Evolutionary conservation across 2,329 filamentous ascomycete species (phyloP).

Genomic region (Xylaria sp.): DNA sequence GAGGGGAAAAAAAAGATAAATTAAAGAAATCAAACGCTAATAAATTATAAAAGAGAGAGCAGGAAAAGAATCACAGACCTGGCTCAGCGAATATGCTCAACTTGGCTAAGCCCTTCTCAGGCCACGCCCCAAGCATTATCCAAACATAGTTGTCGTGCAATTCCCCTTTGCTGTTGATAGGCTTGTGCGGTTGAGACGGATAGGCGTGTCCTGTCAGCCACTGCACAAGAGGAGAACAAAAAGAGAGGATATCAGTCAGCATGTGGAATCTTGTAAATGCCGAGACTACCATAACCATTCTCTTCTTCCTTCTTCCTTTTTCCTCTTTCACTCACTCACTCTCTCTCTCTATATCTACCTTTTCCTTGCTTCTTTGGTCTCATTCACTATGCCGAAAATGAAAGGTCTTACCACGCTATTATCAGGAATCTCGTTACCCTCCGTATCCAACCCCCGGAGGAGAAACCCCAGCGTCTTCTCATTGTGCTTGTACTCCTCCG

Average conservation of each 20-base stretch:
- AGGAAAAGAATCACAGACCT: constrained; percentile 8
- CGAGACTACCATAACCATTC: too few relatives aligned
- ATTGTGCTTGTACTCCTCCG: neutral
- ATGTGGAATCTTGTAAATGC: too few relatives aligned
- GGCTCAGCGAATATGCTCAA: constrained; percentile 25
- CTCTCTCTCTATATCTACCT: too few relatives aligned
- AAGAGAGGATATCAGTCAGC: too few relatives aligned
- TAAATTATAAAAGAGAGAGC: neutral
- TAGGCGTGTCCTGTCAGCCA: neutral
- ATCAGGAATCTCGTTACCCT: neutral
- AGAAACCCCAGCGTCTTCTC: neutral
- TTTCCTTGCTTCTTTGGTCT: too few relatives aligned
- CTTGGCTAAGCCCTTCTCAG: neutral
- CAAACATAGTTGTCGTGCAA: neutral
- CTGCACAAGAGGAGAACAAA: too few relatives aligned
- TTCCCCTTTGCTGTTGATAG: neutral
- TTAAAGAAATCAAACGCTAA: too few relatives aligned
- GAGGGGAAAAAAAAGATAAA: too few relatives aligned
- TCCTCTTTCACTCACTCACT: too few relatives aligned
- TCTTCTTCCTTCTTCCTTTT: too few relatives aligned
- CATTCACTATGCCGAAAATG: too few relatives aligned
- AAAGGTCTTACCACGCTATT: constrained; percentile 8
- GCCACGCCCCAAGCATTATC: neutral
- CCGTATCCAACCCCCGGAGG: neutral
- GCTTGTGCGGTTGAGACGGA: neutral